Base-by-base conservation (phyloP, 306 rosid species). In the Lathyrus aphaca region DNA sequence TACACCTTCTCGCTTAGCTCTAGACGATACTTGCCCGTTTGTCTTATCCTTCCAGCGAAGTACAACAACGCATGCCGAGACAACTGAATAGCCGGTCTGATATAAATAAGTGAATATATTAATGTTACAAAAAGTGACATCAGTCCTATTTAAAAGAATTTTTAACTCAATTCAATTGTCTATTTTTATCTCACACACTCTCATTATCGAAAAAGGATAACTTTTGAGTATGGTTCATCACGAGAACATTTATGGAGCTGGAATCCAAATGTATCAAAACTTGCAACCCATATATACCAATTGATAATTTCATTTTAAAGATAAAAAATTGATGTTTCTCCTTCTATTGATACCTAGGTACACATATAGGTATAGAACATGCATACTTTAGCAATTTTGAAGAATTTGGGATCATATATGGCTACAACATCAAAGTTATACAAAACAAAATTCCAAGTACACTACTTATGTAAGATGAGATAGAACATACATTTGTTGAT, bases 31-130 rank as follows among this genome's bases (percentile, higher is more conserved):
- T 58, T 77, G 89, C 62, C 83, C 64, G 29, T 51, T 43, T 66
- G 84, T 81, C 81, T 70, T 91, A 59, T 80, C 95, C 63, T 77
- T 89, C 95, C 91, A 91, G 69, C 99, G 99, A 81, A 94, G 96
- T 35, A 85, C 74, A 57, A 94, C 73, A 42, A 91, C 96, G 54
- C 96, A 89, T 27, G 99, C 99, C n/a, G 97, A 83, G 66, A 88
- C 99, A 76, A 91, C 91, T 66, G 99, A 91, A 82, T 91, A 94
- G 80, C 97, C 99, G n/a, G 97, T 94, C 99, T 94, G 90, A 82
- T 82, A 79, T 40, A 77, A 83, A 78, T 46, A 76, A 82, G 66
- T 60, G 69, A 61, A 67, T 6, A 66, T 19, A 70, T 70, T 11
- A 40, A 40, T 43, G 38, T 64, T 14, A 27, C 12, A 40, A 21